These are phyloP conservation scores for Myxozyma nipponensis DNA, from an alignment of 805 yeast genomes.

Conservation along the genomic window DNA sequence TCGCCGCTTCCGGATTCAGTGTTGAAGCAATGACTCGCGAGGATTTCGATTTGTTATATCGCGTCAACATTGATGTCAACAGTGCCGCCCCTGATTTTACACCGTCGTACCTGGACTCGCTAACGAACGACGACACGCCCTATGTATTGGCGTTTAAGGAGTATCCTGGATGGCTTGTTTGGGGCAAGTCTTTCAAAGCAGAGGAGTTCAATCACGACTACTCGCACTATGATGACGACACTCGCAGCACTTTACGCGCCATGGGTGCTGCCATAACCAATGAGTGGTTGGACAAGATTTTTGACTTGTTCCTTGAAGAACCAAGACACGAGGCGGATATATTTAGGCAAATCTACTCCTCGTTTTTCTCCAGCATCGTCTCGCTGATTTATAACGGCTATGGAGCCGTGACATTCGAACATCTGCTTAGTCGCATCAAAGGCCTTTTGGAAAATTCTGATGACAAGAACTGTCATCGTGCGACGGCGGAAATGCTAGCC, in stretches of 20 bases:
- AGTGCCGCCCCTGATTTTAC: constrained; percentile 43
- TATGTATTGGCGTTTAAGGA: constrained; percentile 58
- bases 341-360: constrained; percentile 63
- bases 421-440: constrained; percentile 50
- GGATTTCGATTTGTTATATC: constrained; percentile 40
- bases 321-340: constrained; percentile 52
- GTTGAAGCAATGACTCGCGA: constrained; percentile 37
- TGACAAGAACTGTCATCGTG: constrained; percentile 74
- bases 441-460: constrained; percentile 50
- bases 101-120: constrained; percentile 48
- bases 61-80: constrained; percentile 43
- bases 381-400: constrained; percentile 47
- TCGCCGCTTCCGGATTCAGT: constrained; percentile 50
- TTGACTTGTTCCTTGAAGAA: constrained; percentile 57
- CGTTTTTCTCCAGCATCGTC: constrained; percentile 50
- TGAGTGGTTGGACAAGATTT: constrained; percentile 55
- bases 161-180: constrained; percentile 66
- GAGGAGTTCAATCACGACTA: constrained; percentile 29
- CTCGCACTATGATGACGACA: constrained; percentile 41
- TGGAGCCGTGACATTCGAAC: constrained; percentile 46
- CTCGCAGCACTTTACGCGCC: constrained; percentile 41
- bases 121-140: constrained; percentile 48
- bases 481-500: constrained; percentile 63
- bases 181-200: constrained; percentile 54
- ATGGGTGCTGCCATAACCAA: constrained; percentile 49